Evolutionary conservation across 352 stramenopile genomes (phyloP).

Genomic region (Pythium dissimile): DNA sequence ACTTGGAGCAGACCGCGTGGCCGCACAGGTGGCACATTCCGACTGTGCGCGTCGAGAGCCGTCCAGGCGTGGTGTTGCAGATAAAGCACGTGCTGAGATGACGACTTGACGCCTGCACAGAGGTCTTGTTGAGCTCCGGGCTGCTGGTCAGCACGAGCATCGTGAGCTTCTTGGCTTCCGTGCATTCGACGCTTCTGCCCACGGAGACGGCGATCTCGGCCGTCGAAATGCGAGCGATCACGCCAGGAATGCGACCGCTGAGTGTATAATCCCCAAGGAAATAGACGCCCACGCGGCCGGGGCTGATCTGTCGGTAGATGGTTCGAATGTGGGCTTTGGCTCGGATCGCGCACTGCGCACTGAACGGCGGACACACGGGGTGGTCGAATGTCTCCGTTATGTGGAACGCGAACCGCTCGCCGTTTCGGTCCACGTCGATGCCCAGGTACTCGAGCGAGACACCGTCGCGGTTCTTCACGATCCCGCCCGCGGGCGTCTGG

Average conservation of each 20-base stretch:
- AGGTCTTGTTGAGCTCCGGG: constrained; percentile 1
- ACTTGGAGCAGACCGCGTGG: constrained; percentile 18
- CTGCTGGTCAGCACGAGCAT: constrained; percentile 13
- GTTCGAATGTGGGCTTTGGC: constrained; percentile 13
- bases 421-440: constrained; percentile 10
- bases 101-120: background rate
- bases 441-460: constrained; percentile 27
- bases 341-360: constrained; percentile 11
- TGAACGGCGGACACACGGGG: constrained; percentile 19
- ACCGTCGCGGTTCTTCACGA: constrained; percentile 23
- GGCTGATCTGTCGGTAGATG: constrained; percentile 21
- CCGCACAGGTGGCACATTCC: constrained; percentile 11
- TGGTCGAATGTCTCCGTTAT: constrained; percentile 18
- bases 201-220: constrained; percentile 19
- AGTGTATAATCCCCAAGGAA: constrained; percentile 10
- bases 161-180: constrained; percentile 24
- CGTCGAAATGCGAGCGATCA: constrained; percentile 2
- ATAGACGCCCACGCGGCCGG: constrained; percentile 16
- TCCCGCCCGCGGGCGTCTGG: constrained; percentile 1
- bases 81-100: constrained; percentile 11
- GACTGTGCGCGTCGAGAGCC: constrained; percentile 7
- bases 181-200: constrained; percentile 15
- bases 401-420: constrained; percentile 23
- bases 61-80: background rate
- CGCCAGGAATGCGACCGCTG: constrained; percentile 4